Conservation (phyloP, 371 early-diverging fungal genomes). For the Mucor plumbeus region DNA sequence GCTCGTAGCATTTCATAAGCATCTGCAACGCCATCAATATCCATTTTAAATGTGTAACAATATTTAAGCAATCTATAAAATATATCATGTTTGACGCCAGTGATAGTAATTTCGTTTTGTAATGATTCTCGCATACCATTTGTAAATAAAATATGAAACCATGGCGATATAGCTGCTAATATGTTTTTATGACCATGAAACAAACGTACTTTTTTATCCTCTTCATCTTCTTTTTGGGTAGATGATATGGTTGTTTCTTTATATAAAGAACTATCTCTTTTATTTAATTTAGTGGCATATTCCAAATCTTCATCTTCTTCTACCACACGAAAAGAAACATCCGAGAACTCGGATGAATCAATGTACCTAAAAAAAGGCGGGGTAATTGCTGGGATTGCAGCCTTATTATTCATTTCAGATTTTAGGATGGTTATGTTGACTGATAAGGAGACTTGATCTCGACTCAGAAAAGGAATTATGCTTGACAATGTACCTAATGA, state of each 20-base stretch:
- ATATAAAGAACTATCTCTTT: neutral
- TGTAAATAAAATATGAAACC: constrained; percentile 61
- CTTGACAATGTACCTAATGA: constrained; percentile 44
- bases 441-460: constrained; percentile 54
- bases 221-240: neutral
- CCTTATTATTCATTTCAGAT: constrained; percentile 41
- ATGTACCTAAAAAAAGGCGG: constrained; percentile 53
- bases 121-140: constrained; percentile 68
- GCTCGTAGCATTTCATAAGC: constrained; percentile 55
- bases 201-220: constrained; percentile 9
- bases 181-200: constrained; percentile 62
- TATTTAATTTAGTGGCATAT: neutral
- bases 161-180: constrained; percentile 56
- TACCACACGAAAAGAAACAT: constrained; percentile 52
- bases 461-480: constrained; percentile 47
- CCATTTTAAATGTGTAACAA: constrained; percentile 54
- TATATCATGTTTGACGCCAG: constrained; percentile 48
- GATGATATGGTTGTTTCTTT: neutral
- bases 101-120: constrained; percentile 52
- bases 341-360: constrained; percentile 58
- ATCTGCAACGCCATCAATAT: constrained; percentile 44
- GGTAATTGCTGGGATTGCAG: constrained; percentile 10
- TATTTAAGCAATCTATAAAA: constrained; percentile 54
- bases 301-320: constrained; percentile 25
- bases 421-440: constrained; percentile 61